Base-by-base conservation (phyloP, 768 basidiomycete species). In the Trametes maxima region DNA sequence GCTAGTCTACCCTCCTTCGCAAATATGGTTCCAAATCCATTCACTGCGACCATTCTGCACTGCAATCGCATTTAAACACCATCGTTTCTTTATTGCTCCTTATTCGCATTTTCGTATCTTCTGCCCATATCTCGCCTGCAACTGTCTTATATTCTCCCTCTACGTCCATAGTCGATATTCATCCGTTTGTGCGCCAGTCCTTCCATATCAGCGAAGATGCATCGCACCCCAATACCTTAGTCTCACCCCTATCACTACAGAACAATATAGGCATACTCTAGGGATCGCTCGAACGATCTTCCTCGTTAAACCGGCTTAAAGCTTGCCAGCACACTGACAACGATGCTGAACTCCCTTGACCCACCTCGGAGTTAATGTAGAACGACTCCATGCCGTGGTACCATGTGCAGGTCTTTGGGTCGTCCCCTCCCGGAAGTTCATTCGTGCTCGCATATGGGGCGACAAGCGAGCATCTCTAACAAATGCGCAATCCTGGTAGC, bases 21-120 rank as follows among this genome's bases (percentile, higher is more conserved):
- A 56, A 40, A 21, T 25, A 17, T 12, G 25, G 16, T n/a, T 43
- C 54, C 55, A 22, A 36, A 44, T 54, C 35, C 46, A 40, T 37
- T 53, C 22, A 54, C 42, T 14, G 25, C 39, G 16, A 47, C 36
- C 36, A 57, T 33, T 14, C 33, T 37, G 5, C 16, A n/a, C n/a
- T 50, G 36, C 51, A 67, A n/a, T 11, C 36, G 36, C 51, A 67
- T 67, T 62, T 64, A 67, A 48, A 40, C 54, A 48, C 60, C 60
- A 64, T 45, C 21, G 44, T 67, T 61, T 67, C 56, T 64, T 67
- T 67, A 67, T 67, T 67, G 66, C 66, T 64, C 63, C 63, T 67
- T 64, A 62, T 62, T 62, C 57, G 22, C 48, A 35, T 35, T 43
- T 54, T 40, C 39, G 39, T 13, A 57, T 42, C 36, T 51, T 63